These are phyloP conservation scores for Neurospora sp. DNA, from an alignment of 495 filamentous ascomycete genomes.

Conservation along the genomic window DNA sequence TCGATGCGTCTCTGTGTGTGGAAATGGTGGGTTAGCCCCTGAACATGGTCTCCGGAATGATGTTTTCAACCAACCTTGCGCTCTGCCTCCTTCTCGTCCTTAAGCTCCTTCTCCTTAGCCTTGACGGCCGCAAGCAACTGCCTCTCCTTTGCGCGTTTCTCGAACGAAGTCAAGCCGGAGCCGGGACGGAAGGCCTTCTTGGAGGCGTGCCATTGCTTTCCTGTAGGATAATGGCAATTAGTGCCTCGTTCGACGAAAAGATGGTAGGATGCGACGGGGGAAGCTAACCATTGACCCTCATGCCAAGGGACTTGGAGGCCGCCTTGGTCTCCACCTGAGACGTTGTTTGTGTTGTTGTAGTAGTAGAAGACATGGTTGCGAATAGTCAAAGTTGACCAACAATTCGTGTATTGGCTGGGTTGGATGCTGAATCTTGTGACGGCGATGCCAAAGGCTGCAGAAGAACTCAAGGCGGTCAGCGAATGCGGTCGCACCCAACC, in stretches of 20 bases:
- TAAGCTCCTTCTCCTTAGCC: conserved; percentile 87
- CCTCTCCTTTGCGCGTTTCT: conserved; percentile 56
- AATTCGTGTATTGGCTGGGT: neutral
- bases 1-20: conserved; percentile 56
- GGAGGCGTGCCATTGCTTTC: conserved; percentile 84
- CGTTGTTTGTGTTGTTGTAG: conserved; percentile 1
- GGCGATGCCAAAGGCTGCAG: neutral
- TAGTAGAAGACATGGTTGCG: conserved; percentile 12
- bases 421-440: neutral
- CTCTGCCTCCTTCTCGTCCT: conserved; percentile 85
- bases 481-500: neutral
- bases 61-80: conserved; percentile 51
- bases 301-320: conserved; percentile 33
- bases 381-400: neutral
- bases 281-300: conserved; percentile 55
- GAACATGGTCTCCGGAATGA: neutral
- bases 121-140: conserved; percentile 62
- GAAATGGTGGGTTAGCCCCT: conserved; percentile 3
- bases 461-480: conserved; percentile 4
- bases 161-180: conserved; percentile 65
- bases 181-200: conserved; percentile 82
- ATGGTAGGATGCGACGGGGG: neutral
- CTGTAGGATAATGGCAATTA: conserved; percentile 34
- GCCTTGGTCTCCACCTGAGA: neutral
- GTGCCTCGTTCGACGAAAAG: neutral